Base-by-base conservation (phyloP, 768 basidiomycete genomes). In the Tricholoma sp. region DNA sequence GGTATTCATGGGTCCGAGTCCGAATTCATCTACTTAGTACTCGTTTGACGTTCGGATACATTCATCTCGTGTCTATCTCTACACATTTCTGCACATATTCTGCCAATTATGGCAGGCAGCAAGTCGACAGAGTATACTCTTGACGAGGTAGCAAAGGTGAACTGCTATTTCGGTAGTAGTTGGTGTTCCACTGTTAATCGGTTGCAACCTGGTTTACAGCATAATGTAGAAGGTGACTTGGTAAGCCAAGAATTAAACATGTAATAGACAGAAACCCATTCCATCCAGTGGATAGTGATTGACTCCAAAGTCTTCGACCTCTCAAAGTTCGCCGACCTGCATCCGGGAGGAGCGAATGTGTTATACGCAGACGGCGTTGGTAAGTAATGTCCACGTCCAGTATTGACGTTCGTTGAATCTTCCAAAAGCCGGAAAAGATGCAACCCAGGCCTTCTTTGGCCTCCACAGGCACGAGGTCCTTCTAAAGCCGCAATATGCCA, bases 391-490 rank as follows among this genome's bases (percentile, higher is more conserved):
- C 3, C 50, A 54, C 22, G 24, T 24, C 46, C 12, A 45, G 14
- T 41, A 18, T 22, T 41, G 16, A 7, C 11, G 22, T 31, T 46
- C 34, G 37, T 29, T 22, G 24, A 27, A 34, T 52, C 22, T 37
- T 19, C 27, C 21, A 49, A 50, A 46, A 77, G 91, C 89, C 54
- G 88, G 88, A n/a, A 75, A 85, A 65, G 88, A 89, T 58, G 84
- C 88, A 0, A 94, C 93, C 4, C 76, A 89, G 32, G 80, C 81
- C 1, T 95, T 95, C 79, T 95, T 89, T 59, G 86, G 88, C 7
- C 80, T 95, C 52, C 94, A 96, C 69, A 82, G 91, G 29, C 82
- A 86, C 43, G 91, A 94, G 63, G 83, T 94, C 21, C 80, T 96
- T 10, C 74, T 80, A 34, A 80, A 82, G 52, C 89, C 90, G 0